These are phyloP conservation scores for Amanita muscaria DNA, from an alignment of 768 basidiomycete species.

Conservation along the genomic window DNA sequence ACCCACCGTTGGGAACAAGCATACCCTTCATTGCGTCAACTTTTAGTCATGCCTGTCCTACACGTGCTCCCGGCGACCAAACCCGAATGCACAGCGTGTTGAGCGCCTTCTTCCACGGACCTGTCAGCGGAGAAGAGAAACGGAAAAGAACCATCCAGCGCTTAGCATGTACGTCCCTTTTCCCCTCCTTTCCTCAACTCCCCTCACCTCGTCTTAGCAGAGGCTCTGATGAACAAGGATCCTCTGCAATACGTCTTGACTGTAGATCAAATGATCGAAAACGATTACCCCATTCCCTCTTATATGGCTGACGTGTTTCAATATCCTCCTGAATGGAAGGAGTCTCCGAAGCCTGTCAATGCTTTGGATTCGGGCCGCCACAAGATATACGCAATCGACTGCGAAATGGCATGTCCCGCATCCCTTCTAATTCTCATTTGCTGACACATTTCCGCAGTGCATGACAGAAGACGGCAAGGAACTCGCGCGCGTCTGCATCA, in stretches of 20 bases:
- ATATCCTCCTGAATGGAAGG: slow-evolving; percentile 67
- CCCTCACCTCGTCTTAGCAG: slow-evolving; percentile 32
- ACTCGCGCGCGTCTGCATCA: slow-evolving; percentile 74
- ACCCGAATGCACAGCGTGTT: slow-evolving; percentile 81
- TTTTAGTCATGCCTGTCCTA: slow-evolving; percentile 92
- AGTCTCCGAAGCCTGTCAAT: slow-evolving; percentile 47
- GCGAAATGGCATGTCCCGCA: slow-evolving; percentile 77
- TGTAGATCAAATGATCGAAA: slow-evolving; percentile 84
- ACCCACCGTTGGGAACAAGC: slow-evolving; percentile 20
- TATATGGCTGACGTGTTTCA: slow-evolving; percentile 71
- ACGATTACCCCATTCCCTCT: slow-evolving; percentile 85
- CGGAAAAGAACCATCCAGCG: slow-evolving; percentile 45
- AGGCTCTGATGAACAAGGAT: slow-evolving; percentile 50
- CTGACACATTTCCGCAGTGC: slow-evolving; percentile 43
- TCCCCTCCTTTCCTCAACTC: neutral
- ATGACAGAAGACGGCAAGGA: slow-evolving; percentile 85
- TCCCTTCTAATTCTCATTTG: neutral
- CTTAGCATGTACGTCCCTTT: slow-evolving; percentile 25
- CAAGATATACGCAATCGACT: slow-evolving; percentile 81
- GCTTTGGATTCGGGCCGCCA: too few species aligned
- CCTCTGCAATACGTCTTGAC: slow-evolving; percentile 68
- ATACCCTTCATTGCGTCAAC: slow-evolving; percentile 65
- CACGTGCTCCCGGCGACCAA: slow-evolving; percentile 84
- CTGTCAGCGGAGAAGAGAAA: slow-evolving; percentile 75
- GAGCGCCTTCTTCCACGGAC: slow-evolving; percentile 72